Evolutionary conservation across 306 rosid genomes (phyloP), one percentile per base, ranked within the genome.

Genomic region (Cicer bijugum): DNA sequence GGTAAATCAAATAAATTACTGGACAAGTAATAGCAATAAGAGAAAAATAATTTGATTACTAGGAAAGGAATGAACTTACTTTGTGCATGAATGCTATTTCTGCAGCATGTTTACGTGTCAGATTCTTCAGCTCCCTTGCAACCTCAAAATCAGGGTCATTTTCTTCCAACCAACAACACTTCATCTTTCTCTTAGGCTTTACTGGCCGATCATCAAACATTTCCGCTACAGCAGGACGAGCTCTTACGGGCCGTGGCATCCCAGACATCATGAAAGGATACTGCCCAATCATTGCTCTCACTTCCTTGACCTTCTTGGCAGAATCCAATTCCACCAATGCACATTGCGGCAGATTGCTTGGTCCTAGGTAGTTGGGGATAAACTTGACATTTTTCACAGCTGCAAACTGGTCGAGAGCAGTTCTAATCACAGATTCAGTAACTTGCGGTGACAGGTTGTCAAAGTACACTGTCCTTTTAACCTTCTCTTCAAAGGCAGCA

Each of bases 211-310:
- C 97, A 61, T 85, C 89, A 65, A 91, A 94, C 98, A 94, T 89
- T 55, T 87, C 92, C 8, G 12, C 75, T 64, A 53, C 78, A 7
- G 91, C 89, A 59, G 43, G 84, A 48, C 58, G 74, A 6, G 91
- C 92, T 81, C 91, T 88, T 63, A 85, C 91, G 0, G 96, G 97
- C 47, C 98, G 85, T 20, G 96, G 98, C 92, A 88, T 86, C 80
- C 98, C 98, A 39, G 86, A 75, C 76, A 93, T 87, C 98, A 93
- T 91, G 84, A 93, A 93, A 12, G 89, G 89, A 74, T 67, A 77
- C 15, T 84, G 80, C 0, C 53, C 6, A 14, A 81, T 15, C 83
- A 73, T 78, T 1, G 81, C 58, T 56, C 81, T 17, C 44, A 93
- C 77, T 17, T 83, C 85, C 62, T 47, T 23, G 11, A 74, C 97